A percentile compares a stretch with the other conserved stretches of the same genome.
phyloP scores from a whole-genome alignment of 2,329 filamentous ascomycete species.

The Claviceps monticola region DNA sequence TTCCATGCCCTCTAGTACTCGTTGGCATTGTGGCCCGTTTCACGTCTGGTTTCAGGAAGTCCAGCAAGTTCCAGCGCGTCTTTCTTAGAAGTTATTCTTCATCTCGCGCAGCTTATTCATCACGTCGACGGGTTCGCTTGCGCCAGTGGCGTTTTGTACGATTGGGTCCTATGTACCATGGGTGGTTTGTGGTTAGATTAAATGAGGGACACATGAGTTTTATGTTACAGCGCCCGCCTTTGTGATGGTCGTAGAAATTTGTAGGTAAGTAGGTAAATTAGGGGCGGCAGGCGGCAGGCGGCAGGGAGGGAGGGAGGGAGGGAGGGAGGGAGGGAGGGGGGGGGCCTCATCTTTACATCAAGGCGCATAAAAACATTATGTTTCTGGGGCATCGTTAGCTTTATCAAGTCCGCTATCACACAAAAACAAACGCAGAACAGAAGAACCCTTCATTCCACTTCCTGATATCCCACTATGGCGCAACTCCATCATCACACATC shows the following conservation, averaged over 20 bases:
- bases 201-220: neutral
- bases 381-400: conserved; percentile 33
- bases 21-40: too few species aligned
- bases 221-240: too few species aligned
- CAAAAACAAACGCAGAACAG: neutral
- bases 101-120: conserved; percentile 78
- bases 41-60: too few species aligned
- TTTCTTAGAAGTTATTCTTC: conserved; percentile 57
- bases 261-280: too few species aligned
- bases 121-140: conserved; percentile 66
- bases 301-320: too few species aligned
- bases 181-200: neutral
- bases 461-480: too few species aligned
- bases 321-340: neutral
- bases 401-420: neutral
- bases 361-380: conserved; percentile 97
- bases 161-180: conserved; percentile 49
- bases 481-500: too few species aligned
- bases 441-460: too few species aligned
- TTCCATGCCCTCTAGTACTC: too few species aligned
- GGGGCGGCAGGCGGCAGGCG: too few species aligned
- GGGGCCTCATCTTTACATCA: conserved; percentile 39
- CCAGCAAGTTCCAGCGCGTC: too few species aligned
- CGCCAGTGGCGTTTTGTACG: conserved; percentile 72
- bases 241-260: too few species aligned